Percentiles rank a stretch among this genome's conserved stretches.
phyloP scores from a whole-genome alignment of 345 rosid species.

The Ceriops tagal region DNA sequence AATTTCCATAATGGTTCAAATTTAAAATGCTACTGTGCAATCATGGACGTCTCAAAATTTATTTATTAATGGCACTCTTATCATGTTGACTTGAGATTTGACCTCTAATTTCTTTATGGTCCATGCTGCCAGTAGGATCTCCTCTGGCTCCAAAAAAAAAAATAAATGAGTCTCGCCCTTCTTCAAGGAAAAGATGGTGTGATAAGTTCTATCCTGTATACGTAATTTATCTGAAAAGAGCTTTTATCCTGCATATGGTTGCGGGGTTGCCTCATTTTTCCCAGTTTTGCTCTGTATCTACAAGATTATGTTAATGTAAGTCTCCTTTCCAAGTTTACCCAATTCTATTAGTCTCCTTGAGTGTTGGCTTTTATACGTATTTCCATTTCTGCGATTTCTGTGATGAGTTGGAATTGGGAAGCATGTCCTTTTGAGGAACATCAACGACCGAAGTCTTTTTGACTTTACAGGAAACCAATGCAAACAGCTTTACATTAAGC shows the following conservation, averaged over 20 bases:
- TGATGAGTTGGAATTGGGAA: too few relatives aligned
- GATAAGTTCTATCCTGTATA: too few relatives aligned
- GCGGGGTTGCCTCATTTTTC: slow-evolving; percentile 1
- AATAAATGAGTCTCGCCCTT: too few relatives aligned
- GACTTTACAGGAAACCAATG: too few relatives aligned
- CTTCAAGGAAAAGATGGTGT: too few relatives aligned
- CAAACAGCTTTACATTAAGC: too few relatives aligned
- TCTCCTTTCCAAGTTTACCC: not conserved
- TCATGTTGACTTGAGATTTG: not conserved
- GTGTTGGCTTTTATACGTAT: not conserved
- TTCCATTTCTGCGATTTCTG: too few relatives aligned
- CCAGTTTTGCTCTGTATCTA: slow-evolving; percentile 8
- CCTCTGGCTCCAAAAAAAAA: too few relatives aligned
- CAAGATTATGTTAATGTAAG: not conserved
- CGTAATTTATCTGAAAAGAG: too few relatives aligned
- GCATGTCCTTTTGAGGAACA: too few relatives aligned
- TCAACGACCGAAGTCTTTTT: too few relatives aligned
- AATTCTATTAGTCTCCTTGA: not conserved
- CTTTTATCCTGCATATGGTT: not conserved
- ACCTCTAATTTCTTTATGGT: not conserved
- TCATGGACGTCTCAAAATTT: not conserved
- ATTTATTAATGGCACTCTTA: not conserved
- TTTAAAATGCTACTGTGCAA: not conserved
- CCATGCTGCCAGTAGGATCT: not conserved
- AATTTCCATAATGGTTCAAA: not conserved